Conservation (phyloP, 1,139 yeast species). For the Taiozyma sp. region DNA sequence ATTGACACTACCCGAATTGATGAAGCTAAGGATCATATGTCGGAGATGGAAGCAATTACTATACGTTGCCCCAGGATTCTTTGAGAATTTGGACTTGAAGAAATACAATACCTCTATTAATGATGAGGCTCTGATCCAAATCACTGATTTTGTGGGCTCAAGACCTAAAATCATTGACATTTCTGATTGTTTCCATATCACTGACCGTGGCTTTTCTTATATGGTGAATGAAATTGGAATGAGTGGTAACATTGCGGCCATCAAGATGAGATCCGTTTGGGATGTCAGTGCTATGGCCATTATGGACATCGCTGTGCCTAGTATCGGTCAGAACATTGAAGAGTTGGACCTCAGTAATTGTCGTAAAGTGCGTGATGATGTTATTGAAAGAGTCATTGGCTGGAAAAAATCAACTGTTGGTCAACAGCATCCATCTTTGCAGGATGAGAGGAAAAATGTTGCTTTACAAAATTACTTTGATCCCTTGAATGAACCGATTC, state of each 20-base stretch:
- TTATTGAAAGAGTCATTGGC: conserved; percentile 61
- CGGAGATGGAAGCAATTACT: conserved; percentile 64
- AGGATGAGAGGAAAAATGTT: neutral
- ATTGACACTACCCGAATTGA: conserved; percentile 49
- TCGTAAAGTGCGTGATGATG: conserved; percentile 67
- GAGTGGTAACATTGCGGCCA: conserved; percentile 48
- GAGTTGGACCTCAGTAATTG: conserved; percentile 69
- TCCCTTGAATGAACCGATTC: conserved; percentile 16
- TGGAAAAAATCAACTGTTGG: conserved; percentile 30
- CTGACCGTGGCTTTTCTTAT: conserved; percentile 70
- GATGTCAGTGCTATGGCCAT: conserved; percentile 77
- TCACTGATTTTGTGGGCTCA: conserved; percentile 67
- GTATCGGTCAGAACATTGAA: conserved; percentile 54
- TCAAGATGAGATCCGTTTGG: conserved; percentile 71
- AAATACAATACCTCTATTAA: conserved; percentile 58
- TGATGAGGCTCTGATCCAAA: conserved; percentile 51
- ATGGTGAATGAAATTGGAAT: conserved; percentile 70
- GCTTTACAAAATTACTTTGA: neutral
- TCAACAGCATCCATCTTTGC: conserved; percentile 1
- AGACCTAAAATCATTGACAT: conserved; percentile 59
- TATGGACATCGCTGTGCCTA: conserved; percentile 67
- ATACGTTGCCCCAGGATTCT: conserved; percentile 50
- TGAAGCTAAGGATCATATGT: conserved; percentile 53
- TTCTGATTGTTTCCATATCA: conserved; percentile 71
- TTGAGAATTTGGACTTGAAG: conserved; percentile 47